phyloP scores from a whole-genome alignment of 2,329 filamentous ascomycete species.

The Hypoxylon sp. region DNA sequence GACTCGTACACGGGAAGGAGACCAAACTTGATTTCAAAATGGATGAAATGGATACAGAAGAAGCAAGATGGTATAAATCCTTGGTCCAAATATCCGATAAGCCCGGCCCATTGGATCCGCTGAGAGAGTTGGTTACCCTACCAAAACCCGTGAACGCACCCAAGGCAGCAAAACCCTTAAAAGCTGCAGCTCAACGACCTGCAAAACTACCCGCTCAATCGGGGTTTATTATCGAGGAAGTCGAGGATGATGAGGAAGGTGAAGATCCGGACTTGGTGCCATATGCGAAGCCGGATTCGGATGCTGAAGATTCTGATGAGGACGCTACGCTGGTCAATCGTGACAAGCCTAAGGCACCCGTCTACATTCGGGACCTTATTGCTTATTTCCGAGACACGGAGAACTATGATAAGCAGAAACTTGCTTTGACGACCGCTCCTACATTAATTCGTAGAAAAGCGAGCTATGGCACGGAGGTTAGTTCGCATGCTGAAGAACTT shows the following conservation, averaged over 20 bases:
- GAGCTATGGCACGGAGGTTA: constrained; percentile 88
- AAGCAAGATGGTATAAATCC: constrained; percentile 80
- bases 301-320: constrained; percentile 91
- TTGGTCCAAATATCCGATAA: constrained; percentile 74
- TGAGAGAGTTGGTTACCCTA: constrained; percentile 54
- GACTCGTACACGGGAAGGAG: constrained; percentile 74
- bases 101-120: constrained; percentile 68
- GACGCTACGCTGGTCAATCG: constrained; percentile 89
- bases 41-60: constrained; percentile 79
- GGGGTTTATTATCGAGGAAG: constrained; percentile 73
- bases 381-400: constrained; percentile 83
- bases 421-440: constrained; percentile 83
- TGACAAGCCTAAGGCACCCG: constrained; percentile 85
- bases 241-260: constrained; percentile 69
- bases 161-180: constrained; percentile 44
- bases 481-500: constrained; percentile 85
- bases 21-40: constrained; percentile 86
- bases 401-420: constrained; percentile 84
- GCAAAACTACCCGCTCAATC: constrained; percentile 52
- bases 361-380: constrained; percentile 91
- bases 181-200: constrained; percentile 42
- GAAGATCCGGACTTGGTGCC: constrained; percentile 78
- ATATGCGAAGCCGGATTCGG: constrained; percentile 88
- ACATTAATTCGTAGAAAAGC: constrained; percentile 88
- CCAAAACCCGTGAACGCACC: constrained; percentile 45